Evolutionary conservation across 345 rosid species (phyloP).

Genomic region (Pistacia integerrima): DNA sequence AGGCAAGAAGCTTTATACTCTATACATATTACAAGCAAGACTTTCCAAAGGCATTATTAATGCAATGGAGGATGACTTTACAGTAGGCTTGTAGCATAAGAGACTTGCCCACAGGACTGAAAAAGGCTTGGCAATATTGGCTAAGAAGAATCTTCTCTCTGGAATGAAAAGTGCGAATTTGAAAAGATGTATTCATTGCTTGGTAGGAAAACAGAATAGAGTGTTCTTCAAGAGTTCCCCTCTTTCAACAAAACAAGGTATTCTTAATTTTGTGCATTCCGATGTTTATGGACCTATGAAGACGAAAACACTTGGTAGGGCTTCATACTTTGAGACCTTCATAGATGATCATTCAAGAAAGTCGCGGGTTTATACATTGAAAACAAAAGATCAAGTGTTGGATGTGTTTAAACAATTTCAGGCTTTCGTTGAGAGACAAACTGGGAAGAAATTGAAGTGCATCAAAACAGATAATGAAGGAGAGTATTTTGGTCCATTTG

Average conservation of each 20-base stretch:
- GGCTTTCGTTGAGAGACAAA: not conserved
- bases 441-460: not conserved
- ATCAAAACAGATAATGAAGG: not conserved
- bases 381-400: not conserved
- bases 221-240: not conserved
- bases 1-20: no score
- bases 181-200: not conserved
- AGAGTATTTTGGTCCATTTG: not conserved
- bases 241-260: not conserved
- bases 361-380: not conserved
- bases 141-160: no score
- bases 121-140: no score
- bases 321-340: conserved; percentile 1
- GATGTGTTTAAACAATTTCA: not conserved
- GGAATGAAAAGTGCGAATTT: no score
- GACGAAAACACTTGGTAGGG: not conserved
- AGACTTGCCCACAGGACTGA: no score
- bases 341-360: conserved; percentile 10
- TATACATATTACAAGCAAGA: no score
- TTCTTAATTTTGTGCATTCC: not conserved
- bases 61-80: no score
- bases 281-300: not conserved
- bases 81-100: no score
- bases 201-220: not conserved
- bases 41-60: no score